Conservation (phyloP, 2,329 filamentous ascomycete genomes). For the Exophiala calicioides region DNA sequence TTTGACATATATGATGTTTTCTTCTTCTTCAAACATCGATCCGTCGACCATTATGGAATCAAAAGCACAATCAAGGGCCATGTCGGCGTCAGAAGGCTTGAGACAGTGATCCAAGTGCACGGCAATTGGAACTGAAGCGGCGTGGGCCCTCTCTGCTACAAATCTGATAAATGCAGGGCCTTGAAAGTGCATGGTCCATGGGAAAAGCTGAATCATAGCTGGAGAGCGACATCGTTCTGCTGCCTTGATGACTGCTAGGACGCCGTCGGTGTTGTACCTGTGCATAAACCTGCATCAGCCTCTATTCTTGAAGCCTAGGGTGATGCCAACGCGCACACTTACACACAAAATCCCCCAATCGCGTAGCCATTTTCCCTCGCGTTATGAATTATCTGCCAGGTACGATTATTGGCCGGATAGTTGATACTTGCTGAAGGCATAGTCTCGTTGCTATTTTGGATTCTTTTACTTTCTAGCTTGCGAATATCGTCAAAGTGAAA, state of each 20-base stretch:
- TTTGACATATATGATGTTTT: conserved; percentile 66
- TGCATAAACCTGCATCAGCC: no score
- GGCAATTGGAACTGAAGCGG: conserved; percentile 60
- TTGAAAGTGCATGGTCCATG: conserved; percentile 70
- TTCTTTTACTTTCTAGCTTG: no score
- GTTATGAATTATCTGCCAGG: no score
- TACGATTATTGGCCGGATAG: no score
- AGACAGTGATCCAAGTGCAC: conserved; percentile 69
- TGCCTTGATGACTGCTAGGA: conserved; percentile 67
- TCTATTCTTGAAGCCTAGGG: no score
- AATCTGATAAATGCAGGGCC: conserved; percentile 56
- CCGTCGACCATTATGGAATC: conserved; percentile 78
- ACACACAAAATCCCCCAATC: no score
- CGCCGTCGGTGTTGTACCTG: conserved; percentile 67
- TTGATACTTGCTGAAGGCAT: no score
- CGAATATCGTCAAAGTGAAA: no score
- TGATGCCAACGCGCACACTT: no score
- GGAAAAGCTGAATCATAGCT: conserved; percentile 71
- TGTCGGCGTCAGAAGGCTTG: conserved; percentile 61
- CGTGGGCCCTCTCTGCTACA: conserved; percentile 57
- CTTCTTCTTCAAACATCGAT: conserved; percentile 68
- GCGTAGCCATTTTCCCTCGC: no score
- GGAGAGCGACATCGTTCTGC: conserved; percentile 67
- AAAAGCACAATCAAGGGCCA: conserved; percentile 58
- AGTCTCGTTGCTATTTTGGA: no score